Conservation (phyloP, 2,329 filamentous ascomycete species). For the Aspergillus aculeatinus region DNA sequence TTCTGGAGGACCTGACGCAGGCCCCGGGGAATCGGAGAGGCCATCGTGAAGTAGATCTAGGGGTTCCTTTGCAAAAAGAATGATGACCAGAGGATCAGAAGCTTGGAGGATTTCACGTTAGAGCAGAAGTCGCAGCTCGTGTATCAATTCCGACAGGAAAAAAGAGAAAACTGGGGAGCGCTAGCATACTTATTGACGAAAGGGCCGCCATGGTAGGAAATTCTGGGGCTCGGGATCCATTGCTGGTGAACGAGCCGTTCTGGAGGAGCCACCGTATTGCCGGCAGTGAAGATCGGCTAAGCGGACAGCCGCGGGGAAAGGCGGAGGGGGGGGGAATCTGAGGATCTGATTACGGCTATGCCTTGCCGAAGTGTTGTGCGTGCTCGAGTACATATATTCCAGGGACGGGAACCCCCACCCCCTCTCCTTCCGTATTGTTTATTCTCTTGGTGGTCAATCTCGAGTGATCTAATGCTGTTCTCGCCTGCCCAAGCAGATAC, state of each 20-base stretch:
- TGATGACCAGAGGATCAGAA: not conserved
- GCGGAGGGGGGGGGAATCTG: conserved; percentile 22
- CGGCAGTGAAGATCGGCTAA: conserved; percentile 41
- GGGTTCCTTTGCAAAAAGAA: not conserved
- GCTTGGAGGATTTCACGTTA: not conserved
- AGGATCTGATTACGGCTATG: conserved; percentile 15
- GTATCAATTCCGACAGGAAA: not conserved
- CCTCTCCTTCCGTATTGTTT: no score
- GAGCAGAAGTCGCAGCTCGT: not conserved
- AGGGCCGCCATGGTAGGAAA: conserved; percentile 40
- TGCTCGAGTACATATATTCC: no score
- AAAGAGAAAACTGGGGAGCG: not conserved
- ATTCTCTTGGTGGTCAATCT: no score
- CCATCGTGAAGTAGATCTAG: conserved; percentile 38
- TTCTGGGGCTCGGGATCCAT: conserved; percentile 32
- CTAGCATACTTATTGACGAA: conserved; percentile 28
- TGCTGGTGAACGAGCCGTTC: conserved; percentile 19
- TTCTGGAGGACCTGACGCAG: conserved; percentile 76
- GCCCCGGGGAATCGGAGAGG: conserved; percentile 58
- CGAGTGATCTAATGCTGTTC: no score
- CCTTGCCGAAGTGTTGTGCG: conserved; percentile 1
- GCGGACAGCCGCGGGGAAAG: conserved; percentile 30
- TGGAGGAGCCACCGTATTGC: conserved; percentile 22
- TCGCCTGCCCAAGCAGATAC: not conserved
- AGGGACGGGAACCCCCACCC: no score